These are phyloP conservation scores for Ophiostoma ips DNA, from an alignment of 2,329 filamentous ascomycete species.

Conservation along the genomic window DNA sequence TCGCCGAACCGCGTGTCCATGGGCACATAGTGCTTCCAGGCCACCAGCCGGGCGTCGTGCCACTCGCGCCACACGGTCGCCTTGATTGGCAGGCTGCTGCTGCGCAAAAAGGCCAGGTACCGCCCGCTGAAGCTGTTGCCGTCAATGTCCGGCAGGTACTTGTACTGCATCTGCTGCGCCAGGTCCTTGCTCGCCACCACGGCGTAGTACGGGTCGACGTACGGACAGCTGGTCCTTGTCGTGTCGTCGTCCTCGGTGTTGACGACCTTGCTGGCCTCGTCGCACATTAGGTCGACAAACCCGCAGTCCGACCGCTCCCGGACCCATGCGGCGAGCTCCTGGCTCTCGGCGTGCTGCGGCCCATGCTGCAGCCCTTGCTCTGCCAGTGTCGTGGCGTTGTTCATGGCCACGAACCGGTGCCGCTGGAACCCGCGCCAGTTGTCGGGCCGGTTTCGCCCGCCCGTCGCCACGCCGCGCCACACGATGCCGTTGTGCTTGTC, in stretches of 20 bases:
- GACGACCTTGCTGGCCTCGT: conserved; percentile 16
- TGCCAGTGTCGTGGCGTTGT: conserved; percentile 38
- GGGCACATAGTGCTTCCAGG: conserved; percentile 72
- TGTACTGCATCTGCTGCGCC: conserved; percentile 43
- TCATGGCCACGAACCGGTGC: conserved; percentile 61
- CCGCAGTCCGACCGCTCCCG: conserved; percentile 33
- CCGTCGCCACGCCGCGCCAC: conserved; percentile 56
- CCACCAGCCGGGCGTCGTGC: conserved; percentile 60
- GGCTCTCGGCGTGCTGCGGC: too few species aligned
- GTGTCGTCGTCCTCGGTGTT: conserved; percentile 18
- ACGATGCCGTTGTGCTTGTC: conserved; percentile 41
- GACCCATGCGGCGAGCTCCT: conserved; percentile 33
- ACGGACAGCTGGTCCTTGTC: conserved; percentile 24
- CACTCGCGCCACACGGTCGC: conserved; percentile 67
- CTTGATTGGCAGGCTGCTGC: conserved; percentile 60
- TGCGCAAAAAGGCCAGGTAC: conserved; percentile 55
- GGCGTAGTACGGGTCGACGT: conserved; percentile 32
- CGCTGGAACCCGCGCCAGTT: conserved; percentile 65
- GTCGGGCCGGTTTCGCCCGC: conserved; percentile 40
- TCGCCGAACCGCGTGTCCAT: conserved; percentile 64
- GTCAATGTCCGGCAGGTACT: conserved; percentile 65
- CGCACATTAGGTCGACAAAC: conserved; percentile 42
- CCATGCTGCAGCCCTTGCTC: conserved; percentile 29
- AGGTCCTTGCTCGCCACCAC: conserved; percentile 28
- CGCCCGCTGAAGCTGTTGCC: conserved; percentile 50